Base-by-base conservation (phyloP, 768 basidiomycete species). In the Ephemerocybe angulata region DNA sequence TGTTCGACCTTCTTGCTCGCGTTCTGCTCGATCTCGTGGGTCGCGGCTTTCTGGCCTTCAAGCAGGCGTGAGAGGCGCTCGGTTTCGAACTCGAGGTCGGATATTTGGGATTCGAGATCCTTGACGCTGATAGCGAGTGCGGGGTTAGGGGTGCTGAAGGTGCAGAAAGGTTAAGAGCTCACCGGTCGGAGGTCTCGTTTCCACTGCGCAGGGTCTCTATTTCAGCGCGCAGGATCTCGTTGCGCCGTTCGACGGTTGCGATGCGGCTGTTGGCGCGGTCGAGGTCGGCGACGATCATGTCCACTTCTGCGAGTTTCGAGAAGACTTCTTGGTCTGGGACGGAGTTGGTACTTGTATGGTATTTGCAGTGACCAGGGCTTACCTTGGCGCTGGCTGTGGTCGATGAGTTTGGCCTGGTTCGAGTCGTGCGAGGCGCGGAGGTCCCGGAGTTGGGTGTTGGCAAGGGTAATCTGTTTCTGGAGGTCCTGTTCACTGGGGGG, bases 241-340 rank as follows among this genome's bases (percentile, higher is more conserved):
- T 98, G 49, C 97, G 82, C 58, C 94, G 82, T 70, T 98, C 96
- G 33, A 98, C 88, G 2, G 88, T 85, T 0, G 90, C 92, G 2
- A 98, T 90, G 17, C 96, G 85, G 63, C 85, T 90, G 63, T 95
- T 98, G n/a, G 97, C 94, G 17, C 93, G 82, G 62, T 95, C 93
- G 38, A 98, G 76, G 72, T 99, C 97, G 12, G 89, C 90, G 24
- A 90, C 88, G 62, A 98, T 84, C 85, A 98, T 90, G 65, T 99
- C 97, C 54, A 96, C 80, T 67, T 99, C 96, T 0, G 90, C 88
- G 21, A 98, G 80, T 60, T 93, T 90, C 1, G 93, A 83, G 4
- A 93, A 79, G 10, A 91, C 88, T 66, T 98, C 96, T 65, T 97
- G 92, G 68, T 98, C 93, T 93, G 57, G 22, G 38, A 37, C 33